phyloP scores from a whole-genome alignment of 768 basidiomycete species.

The Tricholoma sp. region DNA sequence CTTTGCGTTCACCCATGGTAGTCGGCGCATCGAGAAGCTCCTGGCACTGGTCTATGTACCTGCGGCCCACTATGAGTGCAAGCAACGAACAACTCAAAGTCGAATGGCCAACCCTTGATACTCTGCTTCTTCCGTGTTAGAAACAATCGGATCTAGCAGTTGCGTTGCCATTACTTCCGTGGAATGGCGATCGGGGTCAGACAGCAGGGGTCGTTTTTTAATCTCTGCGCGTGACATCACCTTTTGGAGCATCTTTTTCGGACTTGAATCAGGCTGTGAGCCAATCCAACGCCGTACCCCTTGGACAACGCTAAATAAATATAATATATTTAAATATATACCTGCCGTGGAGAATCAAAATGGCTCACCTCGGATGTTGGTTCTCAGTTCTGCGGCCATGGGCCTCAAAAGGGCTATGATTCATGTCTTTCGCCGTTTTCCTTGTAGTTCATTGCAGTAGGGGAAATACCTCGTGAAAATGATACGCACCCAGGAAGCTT shows the following conservation, averaged over 20 bases:
- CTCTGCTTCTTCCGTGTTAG: constrained; percentile 60
- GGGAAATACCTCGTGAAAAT: neutral
- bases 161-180: constrained; percentile 55
- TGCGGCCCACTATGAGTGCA: constrained; percentile 18
- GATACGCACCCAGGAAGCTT: constrained; percentile 70
- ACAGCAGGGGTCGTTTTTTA: constrained; percentile 25
- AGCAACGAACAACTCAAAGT: neutral
- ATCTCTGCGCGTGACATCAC: constrained; percentile 29
- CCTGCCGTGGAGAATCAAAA: neutral
- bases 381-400: constrained; percentile 37
- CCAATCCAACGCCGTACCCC: constrained; percentile 78
- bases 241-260: constrained; percentile 36
- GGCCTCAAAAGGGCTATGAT: constrained; percentile 72
- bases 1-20: constrained; percentile 49
- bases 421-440: constrained; percentile 62
- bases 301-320: constrained; percentile 55
- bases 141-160: constrained; percentile 58
- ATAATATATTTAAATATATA: neutral
- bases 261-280: constrained; percentile 38
- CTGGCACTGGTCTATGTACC: constrained; percentile 73
- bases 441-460: constrained; percentile 27
- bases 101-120: constrained; percentile 56
- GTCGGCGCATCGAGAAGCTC: constrained; percentile 56
- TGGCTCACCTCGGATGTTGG: constrained; percentile 30
- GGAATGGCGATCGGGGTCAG: constrained; percentile 38